Conservation (phyloP, 23 red algal genomes). For the Gracilaria domingensis region DNA sequence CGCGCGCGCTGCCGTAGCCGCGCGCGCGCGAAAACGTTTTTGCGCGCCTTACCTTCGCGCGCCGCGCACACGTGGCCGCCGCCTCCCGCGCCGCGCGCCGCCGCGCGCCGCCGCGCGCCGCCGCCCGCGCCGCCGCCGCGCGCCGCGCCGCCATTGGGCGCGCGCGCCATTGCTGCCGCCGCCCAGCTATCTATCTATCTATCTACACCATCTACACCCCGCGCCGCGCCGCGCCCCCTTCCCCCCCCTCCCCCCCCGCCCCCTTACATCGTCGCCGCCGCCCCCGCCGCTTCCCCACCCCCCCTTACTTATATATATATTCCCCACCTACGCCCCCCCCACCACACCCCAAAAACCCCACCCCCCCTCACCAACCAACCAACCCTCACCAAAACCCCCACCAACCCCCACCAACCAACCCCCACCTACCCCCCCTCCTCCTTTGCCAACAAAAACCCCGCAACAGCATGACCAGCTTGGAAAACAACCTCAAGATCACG, state of each 20-base stretch:
- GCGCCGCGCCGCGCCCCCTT: too few species aligned
- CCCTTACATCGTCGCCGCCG: too few species aligned
- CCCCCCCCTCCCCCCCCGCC: too few species aligned
- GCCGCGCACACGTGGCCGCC: neutral
- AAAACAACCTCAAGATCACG: constrained; percentile 86
- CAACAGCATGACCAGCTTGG: constrained; percentile 87
- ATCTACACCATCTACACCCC: too few species aligned
- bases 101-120: neutral
- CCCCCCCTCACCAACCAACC: too few species aligned
- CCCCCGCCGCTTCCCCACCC: neutral
- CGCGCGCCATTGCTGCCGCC: neutral
- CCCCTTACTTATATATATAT: neutral
- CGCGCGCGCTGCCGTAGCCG: neutral
- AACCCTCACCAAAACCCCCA: too few species aligned
- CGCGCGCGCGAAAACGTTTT: too few species aligned
- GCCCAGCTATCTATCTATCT: too few species aligned
- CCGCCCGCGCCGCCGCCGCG: neutral
- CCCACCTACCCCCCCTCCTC: neutral
- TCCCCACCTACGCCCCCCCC: too few species aligned
- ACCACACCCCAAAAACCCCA: too few species aligned
- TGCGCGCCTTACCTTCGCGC: neutral
- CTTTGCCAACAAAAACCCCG: too few species aligned
- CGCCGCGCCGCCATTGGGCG: neutral
- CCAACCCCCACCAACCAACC: too few species aligned
- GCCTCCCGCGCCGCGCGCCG: neutral